A percentile compares a stretch with the other conserved stretches of the same genome.
Evolutionary conservation across 306 rosid genomes (phyloP).

Genomic region (Sindora glabra): DNA sequence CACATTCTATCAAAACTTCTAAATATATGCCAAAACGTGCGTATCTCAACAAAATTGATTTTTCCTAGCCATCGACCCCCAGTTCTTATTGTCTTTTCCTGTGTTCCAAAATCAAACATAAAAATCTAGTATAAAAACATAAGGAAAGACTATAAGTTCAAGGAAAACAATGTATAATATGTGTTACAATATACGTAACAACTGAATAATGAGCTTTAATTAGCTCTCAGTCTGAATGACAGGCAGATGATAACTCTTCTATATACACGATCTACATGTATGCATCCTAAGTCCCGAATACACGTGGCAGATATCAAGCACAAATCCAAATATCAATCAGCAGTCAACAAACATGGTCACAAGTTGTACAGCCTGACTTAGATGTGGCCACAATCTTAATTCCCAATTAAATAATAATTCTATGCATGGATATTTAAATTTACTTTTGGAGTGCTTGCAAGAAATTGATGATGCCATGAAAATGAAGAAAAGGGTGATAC

Average conservation of each 20-base stretch:
- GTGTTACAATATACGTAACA: background rate
- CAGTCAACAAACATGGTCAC: background rate
- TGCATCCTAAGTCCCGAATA: background rate
- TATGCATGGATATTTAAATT: background rate
- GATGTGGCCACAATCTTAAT: background rate
- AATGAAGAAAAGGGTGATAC: background rate
- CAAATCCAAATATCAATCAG: background rate
- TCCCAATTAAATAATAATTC: background rate
- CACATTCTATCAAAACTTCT: slow-evolving; percentile 66
- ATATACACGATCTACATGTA: background rate
- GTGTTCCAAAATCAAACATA: slow-evolving; percentile 19
- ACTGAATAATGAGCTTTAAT: background rate
- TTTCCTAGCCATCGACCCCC: slow-evolving; percentile 66
- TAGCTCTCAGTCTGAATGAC: background rate
- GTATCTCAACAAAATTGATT: slow-evolving; percentile 74
- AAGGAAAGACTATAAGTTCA: background rate
- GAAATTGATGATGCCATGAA: no score
- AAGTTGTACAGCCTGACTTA: background rate
- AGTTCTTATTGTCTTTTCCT: slow-evolving; percentile 35
- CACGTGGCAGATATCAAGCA: background rate
- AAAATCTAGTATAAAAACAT: slow-evolving; percentile 6
- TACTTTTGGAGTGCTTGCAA: no score
- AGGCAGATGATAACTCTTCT: background rate
- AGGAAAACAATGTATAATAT: background rate
- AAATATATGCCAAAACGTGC: slow-evolving; percentile 33